Conservation (phyloP, 805 yeast genomes). For the Spathaspora girioi region DNA sequence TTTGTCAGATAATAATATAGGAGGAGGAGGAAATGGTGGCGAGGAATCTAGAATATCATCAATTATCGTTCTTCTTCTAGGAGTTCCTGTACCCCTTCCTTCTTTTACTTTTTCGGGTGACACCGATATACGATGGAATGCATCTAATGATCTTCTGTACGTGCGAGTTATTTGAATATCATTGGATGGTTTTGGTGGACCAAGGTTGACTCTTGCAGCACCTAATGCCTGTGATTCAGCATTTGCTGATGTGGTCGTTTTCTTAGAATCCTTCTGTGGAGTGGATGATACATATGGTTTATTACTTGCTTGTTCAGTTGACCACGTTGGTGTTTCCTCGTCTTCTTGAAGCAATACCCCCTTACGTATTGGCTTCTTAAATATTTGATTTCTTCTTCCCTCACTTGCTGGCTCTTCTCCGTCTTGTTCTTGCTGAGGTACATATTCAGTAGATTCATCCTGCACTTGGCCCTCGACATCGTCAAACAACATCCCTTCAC, state of each 20-base stretch:
- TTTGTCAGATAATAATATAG: constrained; percentile 36
- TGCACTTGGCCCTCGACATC: constrained; percentile 17
- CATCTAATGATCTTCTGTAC: constrained; percentile 27
- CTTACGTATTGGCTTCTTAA: constrained; percentile 9
- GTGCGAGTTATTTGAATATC: constrained; percentile 17
- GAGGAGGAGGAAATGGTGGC: constrained; percentile 44
- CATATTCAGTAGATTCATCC: constrained; percentile 12
- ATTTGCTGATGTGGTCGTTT: constrained; percentile 17
- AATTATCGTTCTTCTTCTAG: constrained; percentile 29
- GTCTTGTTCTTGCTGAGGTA: constrained; percentile 1
- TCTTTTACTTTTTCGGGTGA: constrained; percentile 26
- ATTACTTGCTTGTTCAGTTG: constrained; percentile 18
- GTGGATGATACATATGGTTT: constrained; percentile 22
- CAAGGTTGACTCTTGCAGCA: constrained; percentile 14
- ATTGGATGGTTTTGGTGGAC: constrained; percentile 16
- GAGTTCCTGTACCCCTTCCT: constrained; percentile 13
- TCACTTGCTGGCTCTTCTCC: background rate
- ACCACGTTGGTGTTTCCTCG: constrained; percentile 35
- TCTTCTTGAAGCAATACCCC: constrained; percentile 12
- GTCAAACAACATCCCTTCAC: constrained; percentile 9
- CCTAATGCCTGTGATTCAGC: background rate
- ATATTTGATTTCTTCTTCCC: constrained; percentile 12
- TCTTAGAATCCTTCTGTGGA: constrained; percentile 14
- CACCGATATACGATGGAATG: constrained; percentile 25
- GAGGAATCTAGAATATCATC: constrained; percentile 36